phyloP scores from a whole-genome alignment of 495 filamentous ascomycete species.

The Daldinia vernicosa region DNA sequence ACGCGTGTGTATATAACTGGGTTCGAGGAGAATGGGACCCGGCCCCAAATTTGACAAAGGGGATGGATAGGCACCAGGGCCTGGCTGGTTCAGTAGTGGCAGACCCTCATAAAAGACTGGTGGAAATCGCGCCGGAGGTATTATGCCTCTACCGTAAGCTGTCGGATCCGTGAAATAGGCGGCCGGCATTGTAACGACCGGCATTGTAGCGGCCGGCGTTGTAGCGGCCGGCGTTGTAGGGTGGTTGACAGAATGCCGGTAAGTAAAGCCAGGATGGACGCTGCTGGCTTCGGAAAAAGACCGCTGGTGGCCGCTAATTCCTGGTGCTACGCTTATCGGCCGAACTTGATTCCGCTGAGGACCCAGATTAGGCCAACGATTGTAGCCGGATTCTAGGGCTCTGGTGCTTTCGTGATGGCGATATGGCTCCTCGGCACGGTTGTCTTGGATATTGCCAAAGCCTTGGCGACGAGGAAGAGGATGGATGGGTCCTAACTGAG shows the following conservation, averaged over 20 bases:
- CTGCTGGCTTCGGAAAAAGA: conserved; percentile 19
- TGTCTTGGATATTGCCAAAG: conserved; percentile 42
- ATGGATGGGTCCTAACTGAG: conserved; percentile 14
- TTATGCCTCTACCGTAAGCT: conserved; percentile 7
- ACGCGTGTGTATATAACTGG: conserved; percentile 46
- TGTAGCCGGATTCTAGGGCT: conserved; percentile 14
- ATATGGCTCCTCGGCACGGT: conserved; percentile 29
- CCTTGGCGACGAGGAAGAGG: conserved; percentile 31
- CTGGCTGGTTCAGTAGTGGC: conserved; percentile 1
- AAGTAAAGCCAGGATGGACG: conserved; percentile 16
- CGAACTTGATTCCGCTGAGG: conserved; percentile 22
- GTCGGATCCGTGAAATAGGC: neutral
- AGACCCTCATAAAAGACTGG: conserved; percentile 15
- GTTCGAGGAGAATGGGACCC: conserved; percentile 1
- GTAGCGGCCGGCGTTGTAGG: no score
- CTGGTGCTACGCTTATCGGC: conserved; percentile 4
- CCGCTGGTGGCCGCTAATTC: conserved; percentile 16
- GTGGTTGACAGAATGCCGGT: conserved; percentile 8
- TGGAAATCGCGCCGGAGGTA: conserved; percentile 1
- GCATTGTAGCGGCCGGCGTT: no score
- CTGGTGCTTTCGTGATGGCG: conserved; percentile 2
- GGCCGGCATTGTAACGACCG: no score
- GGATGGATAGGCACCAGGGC: neutral
- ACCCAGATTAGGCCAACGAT: conserved; percentile 20
- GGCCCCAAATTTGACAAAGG: conserved; percentile 2